Conservation (phyloP, 2,329 filamentous ascomycete genomes). For the Pseudomassariella vexata region DNA sequence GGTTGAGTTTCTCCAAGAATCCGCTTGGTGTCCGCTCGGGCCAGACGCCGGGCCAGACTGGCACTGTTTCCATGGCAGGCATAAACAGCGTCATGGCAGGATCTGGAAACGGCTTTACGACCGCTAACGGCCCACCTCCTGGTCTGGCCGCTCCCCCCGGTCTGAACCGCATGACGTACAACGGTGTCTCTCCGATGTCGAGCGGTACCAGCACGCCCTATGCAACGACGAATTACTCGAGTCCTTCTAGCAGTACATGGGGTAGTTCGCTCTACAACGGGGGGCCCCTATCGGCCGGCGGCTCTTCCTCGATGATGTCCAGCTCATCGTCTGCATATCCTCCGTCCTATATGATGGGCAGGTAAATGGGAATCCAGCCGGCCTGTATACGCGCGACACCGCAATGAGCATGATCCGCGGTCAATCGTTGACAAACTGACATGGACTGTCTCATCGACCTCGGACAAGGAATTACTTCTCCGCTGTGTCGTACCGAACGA, state of each 20-base stretch:
- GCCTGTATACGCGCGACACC: too few relatives aligned
- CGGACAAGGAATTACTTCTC: too few relatives aligned
- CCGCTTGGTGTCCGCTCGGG: constrained; percentile 84
- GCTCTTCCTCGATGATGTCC: constrained; percentile 15
- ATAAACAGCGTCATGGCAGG: constrained; percentile 53
- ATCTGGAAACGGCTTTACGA: constrained; percentile 56
- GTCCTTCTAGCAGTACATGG: constrained; percentile 18
- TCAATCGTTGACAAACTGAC: too few relatives aligned
- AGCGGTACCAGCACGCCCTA: constrained; percentile 17
- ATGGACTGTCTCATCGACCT: too few relatives aligned
- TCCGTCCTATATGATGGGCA: constrained; percentile 21
- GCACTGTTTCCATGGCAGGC: constrained; percentile 38
- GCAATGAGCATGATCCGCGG: too few relatives aligned
- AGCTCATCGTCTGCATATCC: constrained; percentile 15
- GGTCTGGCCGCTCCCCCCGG: constrained; percentile 74
- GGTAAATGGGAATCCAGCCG: constrained; percentile 13
- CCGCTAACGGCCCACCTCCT: constrained; percentile 72
- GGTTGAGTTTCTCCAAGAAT: constrained; percentile 95
- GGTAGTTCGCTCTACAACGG: constrained; percentile 17
- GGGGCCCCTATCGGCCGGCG: constrained; percentile 15
- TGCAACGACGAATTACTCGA: constrained; percentile 14
- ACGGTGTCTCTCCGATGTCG: constrained; percentile 11
- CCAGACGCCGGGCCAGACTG: constrained; percentile 47
- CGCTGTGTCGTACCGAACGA: too few relatives aligned
- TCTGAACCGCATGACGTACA: constrained; percentile 32